Evolutionary conservation across 2,329 filamentous ascomycete species (phyloP).

Genomic region (Monilinia fructicola): DNA sequence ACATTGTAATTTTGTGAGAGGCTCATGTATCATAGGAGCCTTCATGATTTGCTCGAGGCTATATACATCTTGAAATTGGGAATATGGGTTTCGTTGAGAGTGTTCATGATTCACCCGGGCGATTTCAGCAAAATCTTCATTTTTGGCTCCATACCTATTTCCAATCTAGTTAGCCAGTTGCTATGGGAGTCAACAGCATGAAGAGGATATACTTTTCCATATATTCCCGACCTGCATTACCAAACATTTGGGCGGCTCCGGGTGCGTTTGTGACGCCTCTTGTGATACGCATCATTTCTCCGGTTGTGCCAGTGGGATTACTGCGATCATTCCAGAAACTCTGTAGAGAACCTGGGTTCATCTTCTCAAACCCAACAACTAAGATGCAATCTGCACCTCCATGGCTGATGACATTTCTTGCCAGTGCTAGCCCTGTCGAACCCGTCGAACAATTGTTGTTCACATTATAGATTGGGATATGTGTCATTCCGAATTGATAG

Average conservation of each 20-base stretch:
- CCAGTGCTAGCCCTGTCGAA: conserved; percentile 87
- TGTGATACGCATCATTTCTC: conserved; percentile 79
- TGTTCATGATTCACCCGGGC: conserved; percentile 90
- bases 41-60: conserved; percentile 77
- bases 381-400: conserved; percentile 85
- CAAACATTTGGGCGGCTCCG: conserved; percentile 89
- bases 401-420: conserved; percentile 71
- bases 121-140: conserved; percentile 91
- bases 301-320: conserved; percentile 72
- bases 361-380: conserved; percentile 97
- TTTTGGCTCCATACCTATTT: conserved; percentile 60
- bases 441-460: conserved; percentile 99
- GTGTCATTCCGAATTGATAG: conserved; percentile 97
- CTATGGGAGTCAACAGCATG: neutral
- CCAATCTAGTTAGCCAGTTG: neutral
- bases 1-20: conserved; percentile 97
- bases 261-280: conserved; percentile 79
- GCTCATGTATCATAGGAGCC: conserved; percentile 75
- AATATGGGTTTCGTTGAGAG: conserved; percentile 90
- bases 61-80: conserved; percentile 95
- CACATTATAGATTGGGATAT: conserved; percentile 95
- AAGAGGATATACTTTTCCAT: conserved; percentile 72
- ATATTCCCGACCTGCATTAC: conserved; percentile 90
- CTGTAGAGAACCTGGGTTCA: conserved; percentile 87
- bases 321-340: conserved; percentile 81